Conservation (phyloP, 1,284 basidiomycete species). For the Apiotrichum brassicae region DNA sequence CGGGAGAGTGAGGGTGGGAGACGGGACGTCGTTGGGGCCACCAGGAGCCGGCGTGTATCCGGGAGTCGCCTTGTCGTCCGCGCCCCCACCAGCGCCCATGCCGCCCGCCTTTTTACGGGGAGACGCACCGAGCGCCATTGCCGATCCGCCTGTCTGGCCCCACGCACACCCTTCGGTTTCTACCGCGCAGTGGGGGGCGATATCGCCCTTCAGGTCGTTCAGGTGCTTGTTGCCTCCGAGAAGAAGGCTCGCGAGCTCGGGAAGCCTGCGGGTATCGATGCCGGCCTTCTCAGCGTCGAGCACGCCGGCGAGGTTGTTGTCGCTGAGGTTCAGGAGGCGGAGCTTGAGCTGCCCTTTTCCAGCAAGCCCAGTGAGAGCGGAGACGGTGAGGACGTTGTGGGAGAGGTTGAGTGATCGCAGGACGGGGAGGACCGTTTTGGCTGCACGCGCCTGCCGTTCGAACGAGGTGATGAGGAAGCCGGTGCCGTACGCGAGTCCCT, state of each 20-base stretch:
- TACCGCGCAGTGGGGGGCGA: constrained; percentile 20
- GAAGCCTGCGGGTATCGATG: constrained; percentile 18
- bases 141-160: neutral
- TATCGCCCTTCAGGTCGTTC: constrained; percentile 19
- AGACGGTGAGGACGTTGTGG: constrained; percentile 28
- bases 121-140: neutral
- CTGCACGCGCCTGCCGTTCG: constrained; percentile 24
- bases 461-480: constrained; percentile 41
- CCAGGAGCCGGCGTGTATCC: constrained; percentile 9
- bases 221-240: constrained; percentile 27
- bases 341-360: constrained; percentile 18
- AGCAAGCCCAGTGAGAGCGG: constrained; percentile 18
- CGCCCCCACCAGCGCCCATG: no score
- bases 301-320: constrained; percentile 28
- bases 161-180: constrained; percentile 27
- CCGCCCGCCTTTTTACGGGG: neutral
- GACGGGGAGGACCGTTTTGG: constrained; percentile 25
- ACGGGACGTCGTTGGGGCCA: constrained; percentile 20
- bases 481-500: constrained; percentile 37
- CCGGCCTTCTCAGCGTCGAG: constrained; percentile 21
- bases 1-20: constrained; percentile 28
- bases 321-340: constrained; percentile 29
- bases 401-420: constrained; percentile 34
- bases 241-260: constrained; percentile 25
- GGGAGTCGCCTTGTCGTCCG: neutral